phyloP scores from a whole-genome alignment of 805 yeast species.

The Candida endomychidarum region DNA sequence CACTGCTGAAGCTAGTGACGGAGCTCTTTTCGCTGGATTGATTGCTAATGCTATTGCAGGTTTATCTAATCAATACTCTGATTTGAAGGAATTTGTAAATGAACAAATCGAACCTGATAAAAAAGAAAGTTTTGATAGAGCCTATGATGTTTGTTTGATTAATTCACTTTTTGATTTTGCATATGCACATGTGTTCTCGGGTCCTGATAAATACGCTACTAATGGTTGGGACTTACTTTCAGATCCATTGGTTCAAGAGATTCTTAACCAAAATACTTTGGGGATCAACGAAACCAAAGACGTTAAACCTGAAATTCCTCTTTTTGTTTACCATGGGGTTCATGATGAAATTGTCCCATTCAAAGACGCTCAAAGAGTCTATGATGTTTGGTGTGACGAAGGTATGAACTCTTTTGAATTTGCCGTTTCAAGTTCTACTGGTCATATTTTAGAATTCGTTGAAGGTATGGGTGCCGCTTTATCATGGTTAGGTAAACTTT shows the following conservation, averaged over 20 bases:
- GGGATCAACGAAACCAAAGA: constrained; percentile 11
- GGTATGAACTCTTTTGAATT: constrained; percentile 28
- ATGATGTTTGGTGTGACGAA: constrained; percentile 23
- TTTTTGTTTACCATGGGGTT: constrained; percentile 21
- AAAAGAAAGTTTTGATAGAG: constrained; percentile 1
- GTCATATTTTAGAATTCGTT: constrained; percentile 19
- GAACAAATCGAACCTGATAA: background rate
- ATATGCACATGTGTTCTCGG: constrained; percentile 5
- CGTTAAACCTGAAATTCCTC: constrained; percentile 20
- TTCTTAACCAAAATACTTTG: constrained; percentile 22
- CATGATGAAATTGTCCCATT: constrained; percentile 21
- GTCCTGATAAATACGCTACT: constrained; percentile 6
- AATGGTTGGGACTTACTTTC: constrained; percentile 18
- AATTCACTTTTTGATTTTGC: constrained; percentile 7
- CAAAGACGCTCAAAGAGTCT: constrained; percentile 15
- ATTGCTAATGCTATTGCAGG: constrained; percentile 28
- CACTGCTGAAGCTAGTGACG: constrained; percentile 24
- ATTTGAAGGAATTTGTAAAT: background rate
- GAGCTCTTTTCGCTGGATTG: constrained; percentile 27
- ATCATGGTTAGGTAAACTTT: constrained; percentile 19
- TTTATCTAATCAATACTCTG: constrained; percentile 19
- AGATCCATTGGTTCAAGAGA: constrained; percentile 12
- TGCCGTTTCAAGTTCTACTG: constrained; percentile 17
- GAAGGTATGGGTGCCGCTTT: constrained; percentile 21
- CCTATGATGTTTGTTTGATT: constrained; percentile 6